Conservation (phyloP, 1,284 basidiomycete species). For the Cerioporus squamosus region DNA sequence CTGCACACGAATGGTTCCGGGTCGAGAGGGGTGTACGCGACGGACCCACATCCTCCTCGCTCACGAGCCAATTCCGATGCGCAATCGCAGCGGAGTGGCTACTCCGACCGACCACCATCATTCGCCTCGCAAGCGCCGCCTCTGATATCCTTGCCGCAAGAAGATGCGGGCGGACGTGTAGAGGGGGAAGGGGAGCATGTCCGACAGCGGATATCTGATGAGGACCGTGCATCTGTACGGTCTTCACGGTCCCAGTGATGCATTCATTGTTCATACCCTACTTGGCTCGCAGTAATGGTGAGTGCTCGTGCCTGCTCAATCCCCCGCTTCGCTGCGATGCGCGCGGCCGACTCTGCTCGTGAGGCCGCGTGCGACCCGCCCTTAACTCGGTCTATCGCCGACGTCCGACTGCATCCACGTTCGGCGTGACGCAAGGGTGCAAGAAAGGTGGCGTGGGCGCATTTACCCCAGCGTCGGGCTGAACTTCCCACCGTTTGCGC, state of each 20-base stretch:
- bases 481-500: slow-evolving; percentile 20
- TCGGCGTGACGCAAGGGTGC: slow-evolving; percentile 5
- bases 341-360: too few species aligned
- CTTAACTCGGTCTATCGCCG: slow-evolving; percentile 11
- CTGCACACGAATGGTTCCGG: slow-evolving; percentile 20
- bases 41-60: slow-evolving; percentile 15
- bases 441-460: slow-evolving; percentile 15
- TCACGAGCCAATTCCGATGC: slow-evolving; percentile 22
- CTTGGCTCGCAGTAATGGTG: slow-evolving; percentile 22
- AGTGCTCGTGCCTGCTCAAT: slow-evolving; percentile 6
- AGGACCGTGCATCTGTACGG: slow-evolving; percentile 19
- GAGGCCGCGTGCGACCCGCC: slow-evolving; percentile 3
- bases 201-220: slow-evolving; percentile 11
- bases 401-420: slow-evolving; percentile 5
- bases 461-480: slow-evolving; percentile 13
- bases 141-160: slow-evolving; percentile 21
- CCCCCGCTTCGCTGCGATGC: too few species aligned
- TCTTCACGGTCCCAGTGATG: slow-evolving; percentile 21
- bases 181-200: slow-evolving; percentile 1
- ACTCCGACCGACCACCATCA: slow-evolving; percentile 27
- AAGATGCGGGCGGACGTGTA: not conserved
- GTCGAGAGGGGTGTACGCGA: slow-evolving; percentile 23
- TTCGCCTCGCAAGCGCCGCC: slow-evolving; percentile 27
- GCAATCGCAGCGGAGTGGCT: slow-evolving; percentile 16
- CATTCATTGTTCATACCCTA: slow-evolving; percentile 17